Evolutionary conservation across 2,329 filamentous ascomycete species (phyloP).

Genomic region (Ilyonectria robusta): DNA sequence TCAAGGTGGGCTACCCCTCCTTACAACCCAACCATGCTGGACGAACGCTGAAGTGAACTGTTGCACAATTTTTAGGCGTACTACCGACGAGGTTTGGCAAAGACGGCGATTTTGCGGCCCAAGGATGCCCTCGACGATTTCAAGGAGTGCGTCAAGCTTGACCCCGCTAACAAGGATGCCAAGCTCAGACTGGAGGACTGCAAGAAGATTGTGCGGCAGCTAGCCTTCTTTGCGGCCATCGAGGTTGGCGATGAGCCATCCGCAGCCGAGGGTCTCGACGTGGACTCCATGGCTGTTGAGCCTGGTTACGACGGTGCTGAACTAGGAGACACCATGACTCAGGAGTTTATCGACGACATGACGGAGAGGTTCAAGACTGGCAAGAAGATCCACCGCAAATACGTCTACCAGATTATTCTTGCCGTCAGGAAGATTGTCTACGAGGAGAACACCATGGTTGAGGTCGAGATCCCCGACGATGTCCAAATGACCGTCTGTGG

Average conservation of each 20-base stretch:
- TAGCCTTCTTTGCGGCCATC: conserved; percentile 95
- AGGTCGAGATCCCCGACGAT: conserved; percentile 84
- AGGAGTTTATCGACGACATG: conserved; percentile 98
- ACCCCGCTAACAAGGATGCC: conserved; percentile 90
- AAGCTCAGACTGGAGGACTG: conserved; percentile 93
- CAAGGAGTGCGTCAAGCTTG: conserved; percentile 89
- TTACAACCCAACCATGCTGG: not conserved
- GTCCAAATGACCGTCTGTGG: conserved; percentile 93
- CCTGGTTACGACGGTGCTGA: conserved; percentile 86
- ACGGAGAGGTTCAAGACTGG: conserved; percentile 94
- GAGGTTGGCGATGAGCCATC: conserved; percentile 94
- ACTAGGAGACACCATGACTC: conserved; percentile 87
- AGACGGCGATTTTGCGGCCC: conserved; percentile 90
- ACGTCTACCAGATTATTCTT: conserved; percentile 95
- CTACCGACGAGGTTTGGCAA: conserved; percentile 92
- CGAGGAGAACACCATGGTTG: conserved; percentile 96
- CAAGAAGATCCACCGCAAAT: conserved; percentile 96
- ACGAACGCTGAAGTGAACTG: conserved; percentile 24
- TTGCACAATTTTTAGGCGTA: conserved; percentile 75
- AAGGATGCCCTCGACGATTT: conserved; percentile 93
- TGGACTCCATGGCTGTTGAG: conserved; percentile 89
- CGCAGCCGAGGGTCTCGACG: conserved; percentile 89
- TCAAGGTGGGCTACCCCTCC: conserved; percentile 76
- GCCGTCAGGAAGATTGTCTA: conserved; percentile 92
- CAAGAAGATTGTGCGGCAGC: conserved; percentile 92